phyloP scores from a whole-genome alignment of 345 rosid species.

The Salix purpurea region DNA sequence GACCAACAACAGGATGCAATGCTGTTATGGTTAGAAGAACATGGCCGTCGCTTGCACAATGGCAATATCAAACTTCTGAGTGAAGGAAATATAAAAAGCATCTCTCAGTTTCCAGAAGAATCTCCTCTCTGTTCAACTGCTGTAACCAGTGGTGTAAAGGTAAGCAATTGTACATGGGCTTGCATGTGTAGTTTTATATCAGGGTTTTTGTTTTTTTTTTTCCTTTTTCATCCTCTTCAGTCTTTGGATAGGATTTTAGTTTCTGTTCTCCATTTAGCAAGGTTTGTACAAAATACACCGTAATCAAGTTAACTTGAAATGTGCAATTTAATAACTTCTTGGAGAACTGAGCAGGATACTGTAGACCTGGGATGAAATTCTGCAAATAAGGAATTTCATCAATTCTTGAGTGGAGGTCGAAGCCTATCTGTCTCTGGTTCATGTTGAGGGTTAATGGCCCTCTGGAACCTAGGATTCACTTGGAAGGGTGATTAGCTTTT shows the following conservation, averaged over 20 bases:
- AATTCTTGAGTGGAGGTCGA: neutral
- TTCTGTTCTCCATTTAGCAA: neutral
- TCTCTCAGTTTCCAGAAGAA: conserved; percentile 69
- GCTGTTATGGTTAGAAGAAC: conserved; percentile 95
- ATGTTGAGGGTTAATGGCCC: neutral
- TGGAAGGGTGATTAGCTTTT: neutral
- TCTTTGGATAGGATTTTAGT: neutral
- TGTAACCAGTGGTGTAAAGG: conserved; percentile 74
- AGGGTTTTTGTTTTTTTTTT: neutral
- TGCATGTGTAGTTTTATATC: neutral
- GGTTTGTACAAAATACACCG: neutral
- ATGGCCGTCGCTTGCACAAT: conserved; percentile 49
- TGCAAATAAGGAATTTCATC: neutral
- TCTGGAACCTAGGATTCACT: neutral
- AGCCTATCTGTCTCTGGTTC: neutral
- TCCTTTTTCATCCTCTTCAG: neutral
- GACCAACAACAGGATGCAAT: conserved; percentile 69
- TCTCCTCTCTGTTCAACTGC: conserved; percentile 73
- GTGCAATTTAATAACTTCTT: neutral
- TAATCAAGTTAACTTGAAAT: neutral
- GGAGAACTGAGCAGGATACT: neutral
- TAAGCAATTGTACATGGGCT: conserved; percentile 18
- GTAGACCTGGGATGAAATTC: neutral
- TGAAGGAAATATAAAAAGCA: conserved; percentile 35
- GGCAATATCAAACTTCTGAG: conserved; percentile 52